These are phyloP conservation scores for Auriculariales sp. DNA, from an alignment of 768 basidiomycete species.

Conservation along the genomic window DNA sequence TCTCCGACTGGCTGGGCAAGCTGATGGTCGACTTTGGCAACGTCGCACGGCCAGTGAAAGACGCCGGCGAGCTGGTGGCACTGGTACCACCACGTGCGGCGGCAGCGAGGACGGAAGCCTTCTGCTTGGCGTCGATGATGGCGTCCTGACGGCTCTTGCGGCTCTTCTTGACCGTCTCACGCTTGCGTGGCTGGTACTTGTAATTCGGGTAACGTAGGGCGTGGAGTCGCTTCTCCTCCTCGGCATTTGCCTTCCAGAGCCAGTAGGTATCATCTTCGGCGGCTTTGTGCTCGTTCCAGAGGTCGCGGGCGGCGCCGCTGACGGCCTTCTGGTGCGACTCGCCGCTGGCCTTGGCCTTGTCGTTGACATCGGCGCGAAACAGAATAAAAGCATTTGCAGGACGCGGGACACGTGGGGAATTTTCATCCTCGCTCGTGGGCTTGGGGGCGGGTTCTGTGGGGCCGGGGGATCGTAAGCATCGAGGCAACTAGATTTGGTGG, in stretches of 20 bases:
- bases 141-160: background rate
- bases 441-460: too few relatives aligned
- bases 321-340: background rate
- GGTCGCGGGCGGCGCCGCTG: background rate
- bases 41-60: too few relatives aligned
- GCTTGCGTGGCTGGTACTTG: background rate
- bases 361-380: conserved; percentile 63
- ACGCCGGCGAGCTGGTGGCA: too few relatives aligned
- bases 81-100: too few relatives aligned
- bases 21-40: too few relatives aligned
- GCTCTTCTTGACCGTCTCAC: background rate
- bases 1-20: too few relatives aligned
- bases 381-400: conserved; percentile 81
- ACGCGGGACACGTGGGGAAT: conserved; percentile 69
- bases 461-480: too few relatives aligned
- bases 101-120: too few relatives aligned
- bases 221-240: background rate
- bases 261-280: background rate
- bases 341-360: background rate
- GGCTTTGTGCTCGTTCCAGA: background rate
- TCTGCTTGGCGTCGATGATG: too few relatives aligned
- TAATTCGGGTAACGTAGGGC: background rate
- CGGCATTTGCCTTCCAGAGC: background rate
- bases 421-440: too few relatives aligned
- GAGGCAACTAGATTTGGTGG: too few relatives aligned